Percentiles rank a stretch among this genome's conserved stretches.
Evolutionary conservation across 371 early-diverging fungal genomes (phyloP).

Genomic region (Mortierella sp.): DNA sequence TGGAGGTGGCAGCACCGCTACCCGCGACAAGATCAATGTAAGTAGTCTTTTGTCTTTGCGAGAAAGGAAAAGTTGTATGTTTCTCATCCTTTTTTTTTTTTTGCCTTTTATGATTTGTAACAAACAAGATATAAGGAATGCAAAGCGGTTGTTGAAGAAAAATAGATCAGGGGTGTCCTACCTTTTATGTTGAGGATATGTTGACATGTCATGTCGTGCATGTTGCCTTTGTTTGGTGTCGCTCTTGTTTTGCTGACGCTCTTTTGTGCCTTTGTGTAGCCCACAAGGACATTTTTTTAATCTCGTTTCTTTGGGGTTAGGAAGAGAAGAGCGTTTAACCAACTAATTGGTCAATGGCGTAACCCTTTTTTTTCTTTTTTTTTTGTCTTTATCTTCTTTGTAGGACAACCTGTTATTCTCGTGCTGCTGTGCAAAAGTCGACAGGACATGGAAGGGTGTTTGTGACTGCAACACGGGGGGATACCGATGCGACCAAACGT

Average conservation of each 20-base stretch:
- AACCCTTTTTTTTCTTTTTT: neutral
- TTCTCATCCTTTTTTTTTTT: neutral
- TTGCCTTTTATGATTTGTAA: neutral
- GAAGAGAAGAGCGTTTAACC: neutral
- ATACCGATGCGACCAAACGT: slow-evolving; percentile 75
- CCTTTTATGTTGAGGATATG: slow-evolving; percentile 3
- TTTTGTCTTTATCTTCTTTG: neutral
- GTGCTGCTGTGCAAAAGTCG: slow-evolving; percentile 97
- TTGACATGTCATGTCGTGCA: neutral
- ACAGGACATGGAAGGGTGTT: slow-evolving; percentile 85
- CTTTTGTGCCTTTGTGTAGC: neutral
- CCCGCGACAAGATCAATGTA: slow-evolving; percentile 88
- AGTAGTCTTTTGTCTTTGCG: slow-evolving; percentile 8
- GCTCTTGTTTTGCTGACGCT: neutral
- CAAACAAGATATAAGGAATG: neutral
- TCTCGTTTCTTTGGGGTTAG: neutral
- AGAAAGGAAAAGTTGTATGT: neutral
- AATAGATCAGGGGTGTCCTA: neutral
- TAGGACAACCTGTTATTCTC: slow-evolving; percentile 96
- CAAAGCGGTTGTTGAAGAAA: neutral
- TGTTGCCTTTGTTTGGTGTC: slow-evolving; percentile 3
- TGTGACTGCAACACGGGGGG: slow-evolving; percentile 84
- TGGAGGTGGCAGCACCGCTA: slow-evolving; percentile 86
- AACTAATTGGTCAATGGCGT: neutral
- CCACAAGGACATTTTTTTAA: neutral